Conservation (phyloP, 2,329 filamentous ascomycete species). For the Talaromyces piceae region DNA sequence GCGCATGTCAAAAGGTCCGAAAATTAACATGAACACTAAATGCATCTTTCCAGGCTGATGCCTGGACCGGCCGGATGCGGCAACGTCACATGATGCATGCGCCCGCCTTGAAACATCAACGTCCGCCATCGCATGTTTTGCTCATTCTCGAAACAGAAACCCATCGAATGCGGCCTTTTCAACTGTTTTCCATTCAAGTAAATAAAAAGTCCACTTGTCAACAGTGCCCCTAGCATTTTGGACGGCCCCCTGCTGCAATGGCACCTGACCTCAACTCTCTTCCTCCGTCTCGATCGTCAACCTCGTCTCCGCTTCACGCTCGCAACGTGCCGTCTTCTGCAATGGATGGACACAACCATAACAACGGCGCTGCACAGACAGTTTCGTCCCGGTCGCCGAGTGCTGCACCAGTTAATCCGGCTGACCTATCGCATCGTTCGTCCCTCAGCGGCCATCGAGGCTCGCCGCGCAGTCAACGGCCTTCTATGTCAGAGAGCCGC, state of each 20-base stretch:
- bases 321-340: conserved; percentile 22
- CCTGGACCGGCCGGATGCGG: conserved; percentile 1
- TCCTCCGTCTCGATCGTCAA: conserved; percentile 47
- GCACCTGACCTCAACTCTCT: conserved; percentile 69
- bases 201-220: background rate
- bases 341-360: conserved; percentile 26
- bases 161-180: background rate
- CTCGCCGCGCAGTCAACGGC: conserved; percentile 26
- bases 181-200: background rate
- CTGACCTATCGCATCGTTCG: conserved; percentile 52
- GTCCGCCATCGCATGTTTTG: background rate
- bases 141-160: background rate
- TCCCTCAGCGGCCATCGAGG: conserved; percentile 20
- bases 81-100: conserved; percentile 9
- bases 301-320: conserved; percentile 29
- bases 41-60: background rate
- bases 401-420: conserved; percentile 63
- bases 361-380: conserved; percentile 37
- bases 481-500: conserved; percentile 35
- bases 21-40: no score
- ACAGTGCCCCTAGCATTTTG: background rate
- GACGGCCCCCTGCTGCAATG: conserved; percentile 40
- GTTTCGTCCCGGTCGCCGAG: conserved; percentile 53
- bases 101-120: conserved; percentile 4
- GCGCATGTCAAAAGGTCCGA: no score